Conservation (phyloP, 768 basidiomycete genomes). For the Terana coerulea region DNA sequence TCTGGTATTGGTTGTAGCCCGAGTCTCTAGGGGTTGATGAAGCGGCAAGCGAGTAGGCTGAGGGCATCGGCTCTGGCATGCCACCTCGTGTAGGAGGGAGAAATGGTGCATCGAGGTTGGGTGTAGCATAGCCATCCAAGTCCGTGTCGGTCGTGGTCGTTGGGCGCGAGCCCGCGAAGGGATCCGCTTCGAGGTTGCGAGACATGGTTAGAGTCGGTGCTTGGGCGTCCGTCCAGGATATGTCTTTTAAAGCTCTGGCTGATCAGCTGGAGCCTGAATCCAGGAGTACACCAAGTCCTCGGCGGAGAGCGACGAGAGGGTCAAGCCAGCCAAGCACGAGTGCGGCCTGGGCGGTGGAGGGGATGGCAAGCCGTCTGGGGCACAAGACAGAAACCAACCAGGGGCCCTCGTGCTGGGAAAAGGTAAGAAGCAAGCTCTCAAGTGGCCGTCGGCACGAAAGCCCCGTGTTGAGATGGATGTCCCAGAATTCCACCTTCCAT, state of each 20-base stretch:
- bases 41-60: background rate
- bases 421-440: background rate
- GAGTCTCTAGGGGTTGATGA: background rate
- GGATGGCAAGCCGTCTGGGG: too few relatives aligned
- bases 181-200: background rate
- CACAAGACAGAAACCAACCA: background rate
- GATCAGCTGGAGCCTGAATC: background rate
- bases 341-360: background rate
- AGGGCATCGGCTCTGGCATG: background rate
- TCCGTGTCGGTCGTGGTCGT: slow-evolving; percentile 1
- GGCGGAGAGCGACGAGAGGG: background rate
- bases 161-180: background rate
- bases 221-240: background rate
- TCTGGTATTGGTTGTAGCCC: background rate
- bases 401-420: background rate
- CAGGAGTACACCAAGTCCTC: background rate
- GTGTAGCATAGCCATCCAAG: slow-evolving; percentile 1
- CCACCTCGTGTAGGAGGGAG: background rate
- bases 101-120: background rate
- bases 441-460: background rate
- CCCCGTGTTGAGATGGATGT: background rate
- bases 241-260: background rate
- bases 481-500: too few relatives aligned
- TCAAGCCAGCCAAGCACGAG: background rate
- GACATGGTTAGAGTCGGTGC: background rate